Evolutionary conservation across 495 filamentous ascomycete species (phyloP).

Genomic region (Neurospora sp.): DNA sequence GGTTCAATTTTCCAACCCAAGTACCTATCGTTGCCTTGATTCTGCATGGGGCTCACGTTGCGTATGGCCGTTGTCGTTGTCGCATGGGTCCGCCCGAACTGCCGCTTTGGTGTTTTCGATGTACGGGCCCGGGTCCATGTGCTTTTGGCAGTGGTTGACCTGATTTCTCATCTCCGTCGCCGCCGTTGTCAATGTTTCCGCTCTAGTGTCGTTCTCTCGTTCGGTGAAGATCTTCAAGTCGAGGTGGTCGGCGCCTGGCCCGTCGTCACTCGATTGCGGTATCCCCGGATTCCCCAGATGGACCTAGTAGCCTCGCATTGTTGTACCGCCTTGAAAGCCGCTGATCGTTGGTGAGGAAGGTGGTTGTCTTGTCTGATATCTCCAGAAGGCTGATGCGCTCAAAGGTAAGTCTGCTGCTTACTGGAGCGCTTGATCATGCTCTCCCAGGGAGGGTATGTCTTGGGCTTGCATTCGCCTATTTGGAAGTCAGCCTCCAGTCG

Average conservation of each 20-base stretch:
- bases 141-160: neutral
- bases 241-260: neutral
- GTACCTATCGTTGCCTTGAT: neutral
- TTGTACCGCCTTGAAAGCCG: neutral
- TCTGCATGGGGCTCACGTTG: neutral
- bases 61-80: neutral
- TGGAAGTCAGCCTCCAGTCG: slow-evolving; percentile 4
- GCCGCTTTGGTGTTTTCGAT: neutral
- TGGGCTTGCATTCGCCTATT: slow-evolving; percentile 29
- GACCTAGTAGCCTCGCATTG: neutral
- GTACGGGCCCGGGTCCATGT: neutral
- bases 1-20: neutral
- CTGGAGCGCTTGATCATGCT: slow-evolving; percentile 30
- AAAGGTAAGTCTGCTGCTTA: slow-evolving; percentile 17
- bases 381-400: neutral
- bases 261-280: neutral
- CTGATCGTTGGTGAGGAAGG: neutral
- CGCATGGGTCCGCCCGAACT: neutral
- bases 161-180: neutral
- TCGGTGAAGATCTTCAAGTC: neutral
- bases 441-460: slow-evolving; percentile 24
- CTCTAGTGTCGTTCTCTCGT: neutral
- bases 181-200: neutral
- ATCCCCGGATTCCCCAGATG: neutral
- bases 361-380: neutral